Conservation (phyloP, 257 asterid genomes). For the Thymus quinquecostatus region DNA sequence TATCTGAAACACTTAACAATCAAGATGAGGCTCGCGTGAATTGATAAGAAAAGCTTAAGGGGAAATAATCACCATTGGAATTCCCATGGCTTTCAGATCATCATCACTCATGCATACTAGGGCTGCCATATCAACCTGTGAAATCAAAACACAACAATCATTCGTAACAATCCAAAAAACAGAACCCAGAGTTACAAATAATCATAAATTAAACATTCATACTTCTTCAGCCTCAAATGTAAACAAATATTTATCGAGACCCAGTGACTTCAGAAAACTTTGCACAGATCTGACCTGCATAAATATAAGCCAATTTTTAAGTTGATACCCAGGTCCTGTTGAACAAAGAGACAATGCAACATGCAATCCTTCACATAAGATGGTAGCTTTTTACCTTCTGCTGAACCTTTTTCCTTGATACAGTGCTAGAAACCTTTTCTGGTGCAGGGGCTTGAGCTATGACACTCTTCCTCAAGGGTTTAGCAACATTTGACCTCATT, state of each 20-base stretch:
- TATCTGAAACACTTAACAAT: background rate
- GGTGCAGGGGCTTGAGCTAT: conserved; percentile 54
- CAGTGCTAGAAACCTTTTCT: conserved; percentile 47
- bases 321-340: background rate
- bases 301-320: conserved; percentile 23
- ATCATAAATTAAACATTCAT: conserved; percentile 30
- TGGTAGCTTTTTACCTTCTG: conserved; percentile 51
- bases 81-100: conserved; percentile 95
- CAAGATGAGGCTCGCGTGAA: background rate
- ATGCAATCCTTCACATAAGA: conserved; percentile 9
- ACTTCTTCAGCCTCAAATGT: conserved; percentile 99
- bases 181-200: background rate
- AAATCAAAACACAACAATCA: conserved; percentile 25
- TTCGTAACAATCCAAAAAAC: conserved; percentile 19
- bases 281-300: conserved; percentile 85
- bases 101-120: conserved; percentile 95
- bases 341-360: background rate
- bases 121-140: conserved; percentile 95
- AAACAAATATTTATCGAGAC: conserved; percentile 84
- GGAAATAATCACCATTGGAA: conserved; percentile 80
- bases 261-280: conserved; percentile 75
- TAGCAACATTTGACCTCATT: conserved; percentile 23
- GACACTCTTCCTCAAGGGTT: conserved; percentile 63
- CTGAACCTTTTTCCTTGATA: conserved; percentile 61
- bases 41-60: conserved; percentile 2